Base-by-base conservation (phyloP, 1,284 basidiomycete genomes). In the Puccinia novopanici region DNA sequence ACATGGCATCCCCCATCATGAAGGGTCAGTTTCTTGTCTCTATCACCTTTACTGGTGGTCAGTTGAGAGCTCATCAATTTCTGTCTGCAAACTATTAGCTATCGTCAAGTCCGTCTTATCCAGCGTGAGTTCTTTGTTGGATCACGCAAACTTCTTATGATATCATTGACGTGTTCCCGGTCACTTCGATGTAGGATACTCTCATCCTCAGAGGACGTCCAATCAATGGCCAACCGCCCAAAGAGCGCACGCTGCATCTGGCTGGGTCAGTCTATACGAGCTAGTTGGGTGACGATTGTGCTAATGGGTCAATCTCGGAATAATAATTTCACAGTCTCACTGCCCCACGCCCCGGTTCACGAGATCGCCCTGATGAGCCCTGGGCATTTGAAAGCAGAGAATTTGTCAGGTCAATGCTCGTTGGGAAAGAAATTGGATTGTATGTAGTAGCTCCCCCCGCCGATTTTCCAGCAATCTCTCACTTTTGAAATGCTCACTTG, bases 91-190 rank as follows among this genome's bases (percentile, higher is more conserved):
- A 8, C 27, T 77, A 34, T 24, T n/a, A 80, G 78, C 78, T 65
- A 73, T 80, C 30, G 78, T 80, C 57, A 80, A 80, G 48, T 80
- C 78, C 52, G 78, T 80, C 50, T 63, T 80, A 42, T 80, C 78
- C 34, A 55, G 68, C 34, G 78, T 80, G 67, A 50, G 57, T 61
- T 45, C 42, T 55, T 19, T 8, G 40, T 24, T 27, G 0, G 22
- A 42, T 40, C 4, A 5, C 34, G 10, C 5, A 42, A 55, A 30
- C 74, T n/a, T 19, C 42, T 10, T 12, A 40, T 59, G 4, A 19
- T 48, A 42, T 52, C 27, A 48, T 24, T 63, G 17, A 34, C 63
- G 4, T 19, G 6, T 54, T 40, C n/a, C n/a, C n/a, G n/a, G 8
- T 80, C 57, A 50, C n/a, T 52, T 55, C 22, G n/a, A 24, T 50